Evolutionary conservation across 164 flowering plant genomes (phyloP), one percentile per base, ranked within the genome.

Genomic region (Aristolochia contorta): DNA sequence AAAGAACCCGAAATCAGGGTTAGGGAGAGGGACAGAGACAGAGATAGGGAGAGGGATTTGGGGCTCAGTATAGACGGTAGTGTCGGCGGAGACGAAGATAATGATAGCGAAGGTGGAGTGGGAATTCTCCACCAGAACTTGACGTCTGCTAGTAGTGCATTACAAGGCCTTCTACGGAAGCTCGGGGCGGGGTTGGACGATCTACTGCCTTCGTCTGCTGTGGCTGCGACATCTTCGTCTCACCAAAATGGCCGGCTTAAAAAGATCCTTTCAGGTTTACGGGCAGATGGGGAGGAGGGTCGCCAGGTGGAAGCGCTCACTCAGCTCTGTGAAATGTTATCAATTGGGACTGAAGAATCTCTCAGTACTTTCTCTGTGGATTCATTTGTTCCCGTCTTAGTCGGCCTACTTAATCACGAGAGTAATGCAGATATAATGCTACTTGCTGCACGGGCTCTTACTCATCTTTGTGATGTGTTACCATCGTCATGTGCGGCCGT

Each of bases 241-340:
- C 96, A 89, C 37, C 95, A 86, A 76, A 89, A 77, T 41, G 96
- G 96, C 23, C 68, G 96, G 71, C 71, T 94, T 47, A 91, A 94
- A 80, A 94, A 94, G 84, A 85, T 94, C 25, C 64, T 94, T 16
- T 73, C 93, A 19, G 96, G 97, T 46, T 67, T 94, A 75, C 59
- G 97, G 47, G 95, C 99, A 0, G 99, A 94, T 48, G 97, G 97
- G 1, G 99, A 94, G 75, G 99, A 94, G 66, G 97, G 96, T 56
- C 77, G 75, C 65, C 99, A 94, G 67, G 90, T 91, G 20, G 99
- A 91, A 78, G 89, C 97, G 0, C 60, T 94, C 55, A 90, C 99
- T 0, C 99, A 94, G 78, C 82, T 94, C 0, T 94, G 99, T 65
- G 99, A 91, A 51, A 81, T 94, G 93, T 79, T 94, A 1, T 94